These are phyloP conservation scores for Nakazawaea wyomingensis DNA, from an alignment of 805 yeast species.

Conservation along the genomic window DNA sequence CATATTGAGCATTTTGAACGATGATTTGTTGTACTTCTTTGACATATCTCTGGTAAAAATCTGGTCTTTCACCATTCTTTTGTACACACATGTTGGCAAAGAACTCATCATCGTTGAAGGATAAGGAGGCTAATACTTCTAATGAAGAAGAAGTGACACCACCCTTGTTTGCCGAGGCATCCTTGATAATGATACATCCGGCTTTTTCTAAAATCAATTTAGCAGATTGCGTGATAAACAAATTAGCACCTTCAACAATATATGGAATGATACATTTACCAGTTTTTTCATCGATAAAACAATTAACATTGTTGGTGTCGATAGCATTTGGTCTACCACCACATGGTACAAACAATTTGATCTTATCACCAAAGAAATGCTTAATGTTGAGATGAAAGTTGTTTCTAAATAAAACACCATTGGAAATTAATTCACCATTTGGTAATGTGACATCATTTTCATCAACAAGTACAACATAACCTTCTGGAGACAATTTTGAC, in stretches of 20 bases:
- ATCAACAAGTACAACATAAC: constrained; percentile 81
- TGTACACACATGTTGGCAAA: constrained; percentile 71
- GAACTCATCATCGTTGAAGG: constrained; percentile 83
- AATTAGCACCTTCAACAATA: constrained; percentile 96
- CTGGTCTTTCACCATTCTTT: constrained; percentile 50
- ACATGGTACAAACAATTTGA: constrained; percentile 92
- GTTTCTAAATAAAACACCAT: constrained; percentile 89
- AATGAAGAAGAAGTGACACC: constrained; percentile 97
- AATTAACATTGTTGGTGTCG: constrained; percentile 74
- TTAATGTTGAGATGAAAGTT: constrained; percentile 74
- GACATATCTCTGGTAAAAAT: constrained; percentile 79
- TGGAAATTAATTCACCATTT: constrained; percentile 64
- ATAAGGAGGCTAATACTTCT: constrained; percentile 91
- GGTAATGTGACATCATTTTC: constrained; percentile 79
- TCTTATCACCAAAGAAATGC: constrained; percentile 54
- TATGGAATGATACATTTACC: constrained; percentile 77
- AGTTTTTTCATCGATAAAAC: constrained; percentile 66
- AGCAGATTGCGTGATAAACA: constrained; percentile 92
- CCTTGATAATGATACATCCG: constrained; percentile 85
- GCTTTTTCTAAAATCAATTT: constrained; percentile 81
- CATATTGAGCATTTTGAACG: constrained; percentile 72
- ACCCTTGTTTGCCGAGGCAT: constrained; percentile 96
- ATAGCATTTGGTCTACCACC: constrained; percentile 98
- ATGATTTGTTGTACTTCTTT: constrained; percentile 74
- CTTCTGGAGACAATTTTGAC: constrained; percentile 61